These are phyloP conservation scores for Neolentinus lepideus DNA, from an alignment of 1,284 basidiomycete genomes.

Conservation along the genomic window DNA sequence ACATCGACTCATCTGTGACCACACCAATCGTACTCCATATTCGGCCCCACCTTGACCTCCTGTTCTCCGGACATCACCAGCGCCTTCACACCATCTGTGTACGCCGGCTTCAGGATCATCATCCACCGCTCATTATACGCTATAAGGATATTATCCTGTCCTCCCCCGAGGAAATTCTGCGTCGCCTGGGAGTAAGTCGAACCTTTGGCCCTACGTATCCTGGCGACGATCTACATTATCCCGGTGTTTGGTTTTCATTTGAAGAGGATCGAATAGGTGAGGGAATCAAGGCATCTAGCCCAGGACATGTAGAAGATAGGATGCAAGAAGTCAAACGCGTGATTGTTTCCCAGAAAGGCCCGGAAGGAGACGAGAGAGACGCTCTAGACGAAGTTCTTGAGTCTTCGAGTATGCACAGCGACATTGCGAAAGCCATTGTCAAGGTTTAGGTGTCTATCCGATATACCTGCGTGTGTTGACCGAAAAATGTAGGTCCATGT, in stretches of 20 bases:
- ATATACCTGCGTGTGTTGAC: neutral
- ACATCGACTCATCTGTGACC: constrained; percentile 53
- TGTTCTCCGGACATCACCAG: constrained; percentile 74
- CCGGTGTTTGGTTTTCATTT: constrained; percentile 78
- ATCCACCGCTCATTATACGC: constrained; percentile 57
- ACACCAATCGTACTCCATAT: constrained; percentile 75
- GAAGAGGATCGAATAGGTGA: constrained; percentile 58
- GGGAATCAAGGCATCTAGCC: constrained; percentile 30
- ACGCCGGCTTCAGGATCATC: constrained; percentile 52
- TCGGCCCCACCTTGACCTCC: constrained; percentile 69
- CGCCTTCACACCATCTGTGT: constrained; percentile 71
- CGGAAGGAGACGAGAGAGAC: constrained; percentile 45
- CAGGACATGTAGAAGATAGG: constrained; percentile 43
- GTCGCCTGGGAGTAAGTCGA: constrained; percentile 61
- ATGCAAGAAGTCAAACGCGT: constrained; percentile 70
- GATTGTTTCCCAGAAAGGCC: constrained; percentile 61
- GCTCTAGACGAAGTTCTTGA: constrained; percentile 61
- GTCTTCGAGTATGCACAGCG: constrained; percentile 61
- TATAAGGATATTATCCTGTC: constrained; percentile 67
- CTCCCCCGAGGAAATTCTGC: constrained; percentile 48
- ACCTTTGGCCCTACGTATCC: constrained; percentile 84
- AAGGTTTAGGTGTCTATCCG: constrained; percentile 36
- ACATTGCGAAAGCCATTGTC: constrained; percentile 56
- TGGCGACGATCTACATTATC: constrained; percentile 71
- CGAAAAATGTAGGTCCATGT: constrained; percentile 45